phyloP scores from a whole-genome alignment of 345 rosid species.

The Gossypium rotundifolium region DNA sequence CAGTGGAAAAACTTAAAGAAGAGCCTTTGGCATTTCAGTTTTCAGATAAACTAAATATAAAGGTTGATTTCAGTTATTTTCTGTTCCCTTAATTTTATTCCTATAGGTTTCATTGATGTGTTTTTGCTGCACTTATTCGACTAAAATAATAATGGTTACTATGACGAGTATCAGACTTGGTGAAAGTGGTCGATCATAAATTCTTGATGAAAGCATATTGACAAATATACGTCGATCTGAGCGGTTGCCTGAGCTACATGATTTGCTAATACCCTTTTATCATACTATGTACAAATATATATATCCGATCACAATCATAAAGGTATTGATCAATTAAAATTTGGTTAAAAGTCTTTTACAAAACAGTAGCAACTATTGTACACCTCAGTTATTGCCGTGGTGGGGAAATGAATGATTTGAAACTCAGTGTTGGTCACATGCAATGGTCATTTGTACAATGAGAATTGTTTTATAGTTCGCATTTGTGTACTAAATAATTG shows the following conservation, averaged over 20 bases:
- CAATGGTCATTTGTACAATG: neutral
- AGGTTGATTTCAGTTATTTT: conserved; percentile 36
- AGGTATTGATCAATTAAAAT: no score
- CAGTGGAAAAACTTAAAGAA: conserved; percentile 21
- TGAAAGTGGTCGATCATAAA: conserved; percentile 8
- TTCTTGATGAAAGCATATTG: conserved; percentile 20
- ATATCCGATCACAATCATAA: no score
- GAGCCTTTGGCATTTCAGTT: conserved; percentile 31
- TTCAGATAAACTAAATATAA: conserved; percentile 39
- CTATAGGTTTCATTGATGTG: neutral
- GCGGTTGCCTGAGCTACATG: conserved; percentile 48
- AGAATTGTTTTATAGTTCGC: no score
- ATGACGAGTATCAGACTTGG: conserved; percentile 19
- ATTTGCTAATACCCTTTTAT: neutral
- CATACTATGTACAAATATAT: no score
- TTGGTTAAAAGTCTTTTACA: no score
- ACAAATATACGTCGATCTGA: conserved; percentile 28
- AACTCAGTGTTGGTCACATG: neutral
- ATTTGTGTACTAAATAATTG: conserved; percentile 11
- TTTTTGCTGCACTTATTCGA: neutral
- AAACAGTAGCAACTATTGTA: no score
- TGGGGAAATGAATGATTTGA: neutral
- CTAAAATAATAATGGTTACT: conserved; percentile 16
- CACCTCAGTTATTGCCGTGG: neutral
- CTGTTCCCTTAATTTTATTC: neutral